phyloP scores from a whole-genome alignment of 345 rosid genomes.

The Citrus australasica region DNA sequence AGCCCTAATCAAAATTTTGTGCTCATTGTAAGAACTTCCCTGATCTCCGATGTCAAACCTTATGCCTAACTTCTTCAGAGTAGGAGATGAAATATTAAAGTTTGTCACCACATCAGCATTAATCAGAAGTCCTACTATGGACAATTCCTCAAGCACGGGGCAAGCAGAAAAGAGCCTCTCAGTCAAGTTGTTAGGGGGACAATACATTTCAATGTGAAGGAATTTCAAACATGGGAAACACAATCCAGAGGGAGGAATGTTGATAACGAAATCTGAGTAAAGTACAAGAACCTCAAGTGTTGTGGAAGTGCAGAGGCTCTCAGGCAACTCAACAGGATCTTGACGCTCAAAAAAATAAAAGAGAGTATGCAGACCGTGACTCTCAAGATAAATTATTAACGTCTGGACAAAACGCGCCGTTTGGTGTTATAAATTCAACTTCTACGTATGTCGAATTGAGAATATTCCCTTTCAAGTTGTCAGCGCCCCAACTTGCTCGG shows the following conservation, averaged over 20 bases:
- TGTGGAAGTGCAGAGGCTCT: neutral
- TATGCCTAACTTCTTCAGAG: neutral
- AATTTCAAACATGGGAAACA: neutral
- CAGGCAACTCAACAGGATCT: neutral
- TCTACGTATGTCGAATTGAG: too few relatives aligned
- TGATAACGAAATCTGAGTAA: neutral
- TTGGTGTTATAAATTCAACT: too few relatives aligned
- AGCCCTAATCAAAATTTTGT: neutral
- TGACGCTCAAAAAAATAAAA: too few relatives aligned
- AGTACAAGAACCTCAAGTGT: neutral
- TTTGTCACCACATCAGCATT: neutral
- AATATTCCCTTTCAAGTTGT: too few relatives aligned
- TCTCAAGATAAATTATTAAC: neutral
- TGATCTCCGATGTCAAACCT: neutral
- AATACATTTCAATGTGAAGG: neutral
- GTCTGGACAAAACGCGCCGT: too few relatives aligned
- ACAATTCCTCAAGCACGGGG: neutral
- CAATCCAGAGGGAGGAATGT: neutral
- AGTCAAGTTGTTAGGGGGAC: neutral
- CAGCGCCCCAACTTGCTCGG: rapidly evolving
- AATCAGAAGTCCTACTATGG: neutral
- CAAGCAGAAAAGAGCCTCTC: neutral
- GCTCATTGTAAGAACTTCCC: neutral
- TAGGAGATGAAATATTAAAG: neutral
- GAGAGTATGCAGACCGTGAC: neutral